Evolutionary conservation across 257 asterid species (phyloP).

Genomic region (Lavandula angustifolia): DNA sequence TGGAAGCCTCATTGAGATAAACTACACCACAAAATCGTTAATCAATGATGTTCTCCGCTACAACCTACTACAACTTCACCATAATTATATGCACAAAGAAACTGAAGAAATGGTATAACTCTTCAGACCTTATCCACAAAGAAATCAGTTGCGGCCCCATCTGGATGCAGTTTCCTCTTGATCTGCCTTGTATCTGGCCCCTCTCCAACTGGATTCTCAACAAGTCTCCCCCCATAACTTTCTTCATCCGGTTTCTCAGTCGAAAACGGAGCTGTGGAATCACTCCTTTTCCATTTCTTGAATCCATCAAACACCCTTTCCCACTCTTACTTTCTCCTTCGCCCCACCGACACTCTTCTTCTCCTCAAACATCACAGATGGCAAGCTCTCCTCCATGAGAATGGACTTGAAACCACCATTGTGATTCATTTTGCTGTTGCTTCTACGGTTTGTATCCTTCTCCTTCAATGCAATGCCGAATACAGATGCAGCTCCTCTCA

Average conservation of each 20-base stretch:
- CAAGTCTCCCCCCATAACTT: conserved; percentile 42
- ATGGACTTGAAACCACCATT: conserved; percentile 31
- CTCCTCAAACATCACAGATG: conserved; percentile 22
- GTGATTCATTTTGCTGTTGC: conserved; percentile 37
- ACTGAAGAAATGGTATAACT: not conserved
- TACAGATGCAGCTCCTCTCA: conserved; percentile 60
- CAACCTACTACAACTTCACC: conserved; percentile 44
- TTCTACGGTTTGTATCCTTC: conserved; percentile 16
- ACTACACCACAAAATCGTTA: not conserved
- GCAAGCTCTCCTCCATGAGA: conserved; percentile 36
- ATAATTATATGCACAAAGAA: not conserved
- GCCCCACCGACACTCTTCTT: conserved; percentile 35
- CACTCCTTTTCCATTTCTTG: conserved; percentile 77
- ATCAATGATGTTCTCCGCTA: conserved; percentile 64
- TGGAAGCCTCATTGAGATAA: conserved; percentile 74
- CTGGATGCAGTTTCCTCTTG: conserved; percentile 69
- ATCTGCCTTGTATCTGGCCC: conserved; percentile 65
- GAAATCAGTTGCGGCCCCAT: conserved; percentile 71
- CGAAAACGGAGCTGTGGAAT: conserved; percentile 44
- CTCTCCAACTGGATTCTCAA: conserved; percentile 54
- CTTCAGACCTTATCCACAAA: conserved; percentile 69
- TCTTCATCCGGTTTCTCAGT: conserved; percentile 45
- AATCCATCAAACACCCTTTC: conserved; percentile 72
- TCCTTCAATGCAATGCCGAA: conserved; percentile 47
- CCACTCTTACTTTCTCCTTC: conserved; percentile 37